These are phyloP conservation scores for Lindgomyces ingoldianus DNA, from an alignment of 495 filamentous ascomycete species.

Conservation along the genomic window DNA sequence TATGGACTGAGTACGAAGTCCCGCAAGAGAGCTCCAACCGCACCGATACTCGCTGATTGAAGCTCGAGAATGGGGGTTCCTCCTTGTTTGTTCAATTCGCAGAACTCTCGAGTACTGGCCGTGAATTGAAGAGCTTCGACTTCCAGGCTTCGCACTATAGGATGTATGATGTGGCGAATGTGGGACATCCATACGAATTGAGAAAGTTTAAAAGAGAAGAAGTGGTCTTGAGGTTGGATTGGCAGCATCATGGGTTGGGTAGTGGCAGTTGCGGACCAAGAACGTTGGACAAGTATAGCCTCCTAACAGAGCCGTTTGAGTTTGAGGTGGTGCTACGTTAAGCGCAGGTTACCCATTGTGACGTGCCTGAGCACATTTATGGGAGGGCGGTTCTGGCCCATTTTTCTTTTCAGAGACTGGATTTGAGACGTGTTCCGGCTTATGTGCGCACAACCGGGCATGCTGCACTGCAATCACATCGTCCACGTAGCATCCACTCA, in stretches of 20 bases:
- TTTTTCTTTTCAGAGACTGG: too few relatives aligned
- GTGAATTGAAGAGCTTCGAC: constrained; percentile 49
- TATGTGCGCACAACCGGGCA: too few relatives aligned
- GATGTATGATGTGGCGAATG: constrained; percentile 55
- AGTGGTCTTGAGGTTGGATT: constrained; percentile 61
- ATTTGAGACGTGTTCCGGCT: too few relatives aligned
- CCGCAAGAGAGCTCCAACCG: constrained; percentile 66
- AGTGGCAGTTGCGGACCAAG: constrained; percentile 64
- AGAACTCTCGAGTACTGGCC: constrained; percentile 29
- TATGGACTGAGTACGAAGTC: constrained; percentile 61
- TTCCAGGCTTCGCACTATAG: constrained; percentile 60
- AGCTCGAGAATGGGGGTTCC: constrained; percentile 45
- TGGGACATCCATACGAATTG: constrained; percentile 63
- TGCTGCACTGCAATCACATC: too few relatives aligned
- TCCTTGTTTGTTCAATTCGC: constrained; percentile 46
- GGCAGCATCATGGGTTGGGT: constrained; percentile 57
- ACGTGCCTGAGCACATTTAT: too few relatives aligned
- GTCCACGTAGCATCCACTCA: too few relatives aligned
- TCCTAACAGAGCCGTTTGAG: constrained; percentile 44
- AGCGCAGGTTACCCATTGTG: too few relatives aligned
- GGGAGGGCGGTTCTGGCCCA: too few relatives aligned
- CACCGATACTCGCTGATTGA: constrained; percentile 61
- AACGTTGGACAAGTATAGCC: constrained; percentile 55
- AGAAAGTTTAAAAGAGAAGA: constrained; percentile 52
- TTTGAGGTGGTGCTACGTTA: constrained; percentile 34